Percentiles rank a stretch among this genome's conserved stretches.
These are phyloP conservation scores for Pichia sp. DNA, from an alignment of 1,139 yeast genomes.

Conservation along the genomic window DNA sequence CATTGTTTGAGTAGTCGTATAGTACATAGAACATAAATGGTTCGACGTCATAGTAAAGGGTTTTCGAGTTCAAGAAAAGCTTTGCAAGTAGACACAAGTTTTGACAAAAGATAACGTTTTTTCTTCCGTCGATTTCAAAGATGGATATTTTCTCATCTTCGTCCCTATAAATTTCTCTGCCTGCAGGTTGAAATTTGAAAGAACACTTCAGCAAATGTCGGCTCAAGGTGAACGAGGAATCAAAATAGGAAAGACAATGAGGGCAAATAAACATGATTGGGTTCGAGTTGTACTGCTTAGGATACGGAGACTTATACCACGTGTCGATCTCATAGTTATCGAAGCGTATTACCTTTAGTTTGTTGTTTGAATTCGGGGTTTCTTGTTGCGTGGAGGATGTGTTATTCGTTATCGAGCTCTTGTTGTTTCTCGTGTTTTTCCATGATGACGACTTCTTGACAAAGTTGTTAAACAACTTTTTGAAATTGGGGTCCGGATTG, in stretches of 20 bases:
- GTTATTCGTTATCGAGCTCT: background rate
- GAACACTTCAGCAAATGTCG: conserved; percentile 76
- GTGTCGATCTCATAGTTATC: conserved; percentile 74
- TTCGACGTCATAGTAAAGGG: conserved; percentile 90
- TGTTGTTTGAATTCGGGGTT: conserved; percentile 23
- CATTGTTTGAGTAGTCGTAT: conserved; percentile 36
- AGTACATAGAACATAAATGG: conserved; percentile 87
- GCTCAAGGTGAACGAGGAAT: conserved; percentile 59
- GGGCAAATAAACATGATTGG: conserved; percentile 73
- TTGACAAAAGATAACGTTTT: conserved; percentile 78
- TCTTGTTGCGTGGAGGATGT: background rate
- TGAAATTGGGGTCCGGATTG: conserved; percentile 52
- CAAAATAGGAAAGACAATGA: conserved; percentile 78
- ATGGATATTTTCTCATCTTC: conserved; percentile 46
- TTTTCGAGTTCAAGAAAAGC: conserved; percentile 82
- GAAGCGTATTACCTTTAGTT: conserved; percentile 51
- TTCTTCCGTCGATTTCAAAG: conserved; percentile 92
- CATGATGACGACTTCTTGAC: conserved; percentile 31
- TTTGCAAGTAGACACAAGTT: conserved; percentile 86
- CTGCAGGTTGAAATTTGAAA: conserved; percentile 73
- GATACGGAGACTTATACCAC: conserved; percentile 93
- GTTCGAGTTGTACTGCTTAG: conserved; percentile 73
- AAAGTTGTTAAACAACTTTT: conserved; percentile 44
- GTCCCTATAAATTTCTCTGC: conserved; percentile 81
- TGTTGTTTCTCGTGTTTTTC: conserved; percentile 22